These are phyloP conservation scores for Pyrenula massariospora DNA, from an alignment of 495 filamentous ascomycete species.

Conservation along the genomic window DNA sequence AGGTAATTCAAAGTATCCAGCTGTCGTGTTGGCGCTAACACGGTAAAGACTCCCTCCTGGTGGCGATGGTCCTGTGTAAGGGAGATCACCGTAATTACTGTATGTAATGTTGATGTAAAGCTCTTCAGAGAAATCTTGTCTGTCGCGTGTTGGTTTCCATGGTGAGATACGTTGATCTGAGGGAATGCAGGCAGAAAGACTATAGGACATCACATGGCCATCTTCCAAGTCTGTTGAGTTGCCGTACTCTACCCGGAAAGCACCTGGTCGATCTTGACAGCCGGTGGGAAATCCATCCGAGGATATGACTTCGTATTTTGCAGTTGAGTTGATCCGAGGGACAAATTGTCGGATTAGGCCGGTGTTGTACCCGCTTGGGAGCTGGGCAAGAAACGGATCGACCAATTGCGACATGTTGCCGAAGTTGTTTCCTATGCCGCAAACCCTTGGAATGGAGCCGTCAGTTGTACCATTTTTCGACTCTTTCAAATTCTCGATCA, in stretches of 20 bases:
- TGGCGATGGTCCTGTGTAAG: slow-evolving; percentile 3
- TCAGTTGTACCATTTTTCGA: background rate
- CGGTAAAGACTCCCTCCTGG: slow-evolving; percentile 1
- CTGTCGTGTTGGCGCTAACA: slow-evolving; percentile 15
- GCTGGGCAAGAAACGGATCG: slow-evolving; percentile 13
- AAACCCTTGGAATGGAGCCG: background rate
- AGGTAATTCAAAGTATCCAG: slow-evolving; percentile 23
- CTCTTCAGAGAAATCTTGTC: slow-evolving; percentile 20
- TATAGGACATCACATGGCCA: slow-evolving; percentile 1
- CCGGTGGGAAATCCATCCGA: slow-evolving; percentile 8
- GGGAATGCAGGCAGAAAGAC: slow-evolving; percentile 15
- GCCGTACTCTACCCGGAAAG: slow-evolving; percentile 10
- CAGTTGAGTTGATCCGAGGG: slow-evolving; percentile 18
- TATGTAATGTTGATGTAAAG: slow-evolving; percentile 13
- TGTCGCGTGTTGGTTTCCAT: slow-evolving; percentile 14
- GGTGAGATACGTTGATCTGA: slow-evolving; percentile 8
- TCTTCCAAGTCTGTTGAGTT: slow-evolving; percentile 3
- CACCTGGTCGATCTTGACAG: slow-evolving; percentile 7
- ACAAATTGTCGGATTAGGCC: slow-evolving; percentile 17
- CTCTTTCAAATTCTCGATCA: background rate
- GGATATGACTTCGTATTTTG: slow-evolving; percentile 9
- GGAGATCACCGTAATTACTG: slow-evolving; percentile 3
- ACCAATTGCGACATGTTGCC: slow-evolving; percentile 5
- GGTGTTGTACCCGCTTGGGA: slow-evolving; percentile 10
- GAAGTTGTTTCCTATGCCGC: slow-evolving; percentile 2